Base-by-base conservation (phyloP, 352 stramenopile species). In the Ophiocytium majus region DNA sequence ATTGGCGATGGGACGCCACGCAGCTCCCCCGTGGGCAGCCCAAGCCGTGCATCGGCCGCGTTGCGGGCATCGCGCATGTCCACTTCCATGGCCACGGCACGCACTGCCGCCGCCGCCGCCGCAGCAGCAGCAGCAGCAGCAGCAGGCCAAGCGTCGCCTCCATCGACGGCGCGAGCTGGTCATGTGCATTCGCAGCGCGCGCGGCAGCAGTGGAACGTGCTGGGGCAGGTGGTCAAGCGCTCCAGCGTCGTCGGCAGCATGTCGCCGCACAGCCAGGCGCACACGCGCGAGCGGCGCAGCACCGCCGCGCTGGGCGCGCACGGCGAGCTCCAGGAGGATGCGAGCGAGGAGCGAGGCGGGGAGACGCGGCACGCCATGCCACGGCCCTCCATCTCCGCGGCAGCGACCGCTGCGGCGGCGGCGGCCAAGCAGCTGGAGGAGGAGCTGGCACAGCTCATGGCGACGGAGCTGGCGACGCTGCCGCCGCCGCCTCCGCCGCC, bases 181-280 rank as follows among this genome's bases (percentile, higher is more conserved):
- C n/a, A 1, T 49, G 23, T 43, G 49, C 33, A 63, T 1, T 28
- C 17, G 10, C 49, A 28, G 37, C 10, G 49, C 36, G 23, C 28
- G 49, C 66, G 79, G 79, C 50, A 78, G 50, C 28, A 49, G 50
- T 76, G 32, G 35, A 83, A 32, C 32, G 63, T 83, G 64, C 64
- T 76, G 5, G 28, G 64, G 5, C 64, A 36, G 64, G 64, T 36
- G 28, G 64, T 76, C 33, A 14, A 57, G 43, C 43, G 43, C 43
- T 14, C 5, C 43, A 5, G 43, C 43, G 43, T 57, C 43, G 43
- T 57, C 5, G 5, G 43, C 43, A n/a, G n/a, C n/a, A n/a, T n/a
- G n/a, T n/a, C n/a, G n/a, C n/a, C n/a, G n/a, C n/a, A n/a, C n/a
- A n/a, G n/a, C n/a, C n/a, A n/a, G n/a, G n/a, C n/a, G n/a, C n/a